These are phyloP conservation scores for Fragilaria crotonensis DNA, from an alignment of 108 stramenopile genomes.

Conservation along the genomic window DNA sequence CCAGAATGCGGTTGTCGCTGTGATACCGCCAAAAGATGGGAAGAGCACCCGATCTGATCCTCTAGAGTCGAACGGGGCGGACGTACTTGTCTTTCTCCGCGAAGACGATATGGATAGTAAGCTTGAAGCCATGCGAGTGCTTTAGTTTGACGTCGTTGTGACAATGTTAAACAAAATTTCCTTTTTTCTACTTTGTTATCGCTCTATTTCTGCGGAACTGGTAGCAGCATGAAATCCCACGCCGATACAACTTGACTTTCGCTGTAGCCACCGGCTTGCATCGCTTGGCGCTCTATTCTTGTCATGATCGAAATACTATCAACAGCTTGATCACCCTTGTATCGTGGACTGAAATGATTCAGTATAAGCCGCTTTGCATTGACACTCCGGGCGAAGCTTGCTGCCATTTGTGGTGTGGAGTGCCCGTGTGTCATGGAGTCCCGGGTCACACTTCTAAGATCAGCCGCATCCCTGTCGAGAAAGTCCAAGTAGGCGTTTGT, in stretches of 20 bases:
- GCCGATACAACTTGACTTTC: conserved; percentile 64
- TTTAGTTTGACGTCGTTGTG: too few species aligned
- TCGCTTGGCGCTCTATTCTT: conserved; percentile 73
- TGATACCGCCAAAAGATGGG: conserved; percentile 23
- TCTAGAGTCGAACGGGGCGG: conserved; percentile 37
- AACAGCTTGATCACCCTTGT: conserved; percentile 69
- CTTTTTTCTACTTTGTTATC: too few species aligned
- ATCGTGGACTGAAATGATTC: conserved; percentile 80
- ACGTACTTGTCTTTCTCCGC: conserved; percentile 52
- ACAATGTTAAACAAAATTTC: too few species aligned
- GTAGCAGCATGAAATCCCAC: conserved; percentile 83
- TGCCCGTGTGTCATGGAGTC: conserved; percentile 82
- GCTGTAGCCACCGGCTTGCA: conserved; percentile 52
- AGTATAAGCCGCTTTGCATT: conserved; percentile 67
- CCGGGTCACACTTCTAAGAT: conserved; percentile 35
- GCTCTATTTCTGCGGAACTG: conserved; percentile 32
- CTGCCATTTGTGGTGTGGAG: conserved; percentile 81
- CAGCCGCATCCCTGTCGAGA: conserved; percentile 54
- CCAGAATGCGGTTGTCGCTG: conserved; percentile 52
- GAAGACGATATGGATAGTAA: conserved; percentile 67
- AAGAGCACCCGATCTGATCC: conserved; percentile 15
- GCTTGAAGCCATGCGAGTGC: conserved; percentile 61
- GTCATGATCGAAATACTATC: conserved; percentile 79
- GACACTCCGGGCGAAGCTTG: conserved; percentile 57
- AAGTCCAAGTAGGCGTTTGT: conserved; percentile 75